A percentile compares a stretch with the other conserved stretches of the same genome.
phyloP scores from a whole-genome alignment of 2,329 filamentous ascomycete genomes.

The Xylogone sp. region DNA sequence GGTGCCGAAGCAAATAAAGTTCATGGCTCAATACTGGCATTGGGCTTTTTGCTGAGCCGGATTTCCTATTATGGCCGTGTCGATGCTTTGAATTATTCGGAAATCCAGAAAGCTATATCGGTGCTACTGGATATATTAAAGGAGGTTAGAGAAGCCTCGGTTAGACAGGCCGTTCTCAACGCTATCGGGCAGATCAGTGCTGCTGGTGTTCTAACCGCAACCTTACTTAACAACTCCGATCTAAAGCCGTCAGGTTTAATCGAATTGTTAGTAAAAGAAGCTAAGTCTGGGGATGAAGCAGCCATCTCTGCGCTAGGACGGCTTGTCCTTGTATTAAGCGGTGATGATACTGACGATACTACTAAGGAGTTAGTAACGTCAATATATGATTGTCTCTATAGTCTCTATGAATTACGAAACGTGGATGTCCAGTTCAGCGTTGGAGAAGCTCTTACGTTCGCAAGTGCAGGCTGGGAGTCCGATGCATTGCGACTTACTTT shows the following conservation, averaged over 20 bases:
- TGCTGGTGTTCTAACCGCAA: conserved; percentile 43
- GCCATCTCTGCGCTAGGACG: conserved; percentile 80
- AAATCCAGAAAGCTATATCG: conserved; percentile 37
- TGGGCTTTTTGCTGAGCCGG: conserved; percentile 56
- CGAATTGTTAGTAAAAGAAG: conserved; percentile 60
- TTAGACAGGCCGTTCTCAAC: conserved; percentile 53
- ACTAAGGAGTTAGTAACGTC: conserved; percentile 39
- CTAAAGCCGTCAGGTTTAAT: conserved; percentile 38
- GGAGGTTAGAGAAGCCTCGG: conserved; percentile 47
- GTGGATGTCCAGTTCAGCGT: conserved; percentile 87
- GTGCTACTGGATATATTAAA: conserved; percentile 48
- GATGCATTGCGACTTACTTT: conserved; percentile 70
- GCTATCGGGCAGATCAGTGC: conserved; percentile 60
- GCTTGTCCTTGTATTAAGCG: conserved; percentile 60
- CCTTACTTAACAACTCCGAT: conserved; percentile 16
- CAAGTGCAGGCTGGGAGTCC: conserved; percentile 78
- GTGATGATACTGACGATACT: conserved; percentile 33
- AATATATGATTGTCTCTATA: conserved; percentile 67
- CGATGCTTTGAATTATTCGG: conserved; percentile 29
- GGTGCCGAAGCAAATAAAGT: conserved; percentile 56
- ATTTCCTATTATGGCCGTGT: conserved; percentile 43
- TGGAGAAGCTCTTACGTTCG: conserved; percentile 80
- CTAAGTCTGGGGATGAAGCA: conserved; percentile 76
- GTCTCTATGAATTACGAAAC: conserved; percentile 78
- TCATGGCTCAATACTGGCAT: conserved; percentile 56